Evolutionary conservation across 1,139 yeast species (phyloP).

Genomic region (Pichia sp.): DNA sequence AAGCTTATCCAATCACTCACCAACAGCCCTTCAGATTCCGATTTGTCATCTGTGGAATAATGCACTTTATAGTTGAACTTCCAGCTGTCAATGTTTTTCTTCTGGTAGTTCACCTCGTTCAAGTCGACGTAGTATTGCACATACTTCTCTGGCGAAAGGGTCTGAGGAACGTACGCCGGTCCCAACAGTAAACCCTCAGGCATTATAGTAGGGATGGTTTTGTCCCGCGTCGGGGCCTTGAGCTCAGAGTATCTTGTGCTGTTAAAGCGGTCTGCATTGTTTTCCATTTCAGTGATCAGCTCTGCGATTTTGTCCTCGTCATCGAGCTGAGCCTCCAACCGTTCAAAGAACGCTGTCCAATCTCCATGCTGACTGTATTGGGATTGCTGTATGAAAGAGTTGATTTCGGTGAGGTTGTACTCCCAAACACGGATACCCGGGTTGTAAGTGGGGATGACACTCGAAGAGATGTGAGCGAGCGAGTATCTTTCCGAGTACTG

Average conservation of each 20-base stretch:
- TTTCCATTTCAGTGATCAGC: constrained; percentile 15
- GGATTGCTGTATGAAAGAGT: neutral
- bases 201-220: constrained; percentile 63
- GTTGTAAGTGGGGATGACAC: constrained; percentile 81
- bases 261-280: constrained; percentile 7
- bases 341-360: constrained; percentile 30
- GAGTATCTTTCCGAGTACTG: constrained; percentile 55
- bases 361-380: constrained; percentile 19
- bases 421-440: constrained; percentile 86
- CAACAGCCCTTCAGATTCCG: constrained; percentile 49
- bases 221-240: constrained; percentile 43
- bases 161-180: constrained; percentile 70
- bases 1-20: constrained; percentile 58
- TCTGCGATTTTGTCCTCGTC: constrained; percentile 25
- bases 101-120: constrained; percentile 26
- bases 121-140: constrained; percentile 71
- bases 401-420: constrained; percentile 57
- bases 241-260: constrained; percentile 17
- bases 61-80: constrained; percentile 61
- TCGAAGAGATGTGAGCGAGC: constrained; percentile 65
- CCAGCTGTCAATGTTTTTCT: constrained; percentile 29
- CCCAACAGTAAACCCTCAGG: constrained; percentile 56
- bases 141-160: constrained; percentile 67
- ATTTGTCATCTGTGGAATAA: constrained; percentile 59
- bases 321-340: constrained; percentile 30